A percentile compares a stretch with the other conserved stretches of the same genome.
Evolutionary conservation across 305 asterid species (phyloP).

Genomic region (Stenogyne calaminthoides): DNA sequence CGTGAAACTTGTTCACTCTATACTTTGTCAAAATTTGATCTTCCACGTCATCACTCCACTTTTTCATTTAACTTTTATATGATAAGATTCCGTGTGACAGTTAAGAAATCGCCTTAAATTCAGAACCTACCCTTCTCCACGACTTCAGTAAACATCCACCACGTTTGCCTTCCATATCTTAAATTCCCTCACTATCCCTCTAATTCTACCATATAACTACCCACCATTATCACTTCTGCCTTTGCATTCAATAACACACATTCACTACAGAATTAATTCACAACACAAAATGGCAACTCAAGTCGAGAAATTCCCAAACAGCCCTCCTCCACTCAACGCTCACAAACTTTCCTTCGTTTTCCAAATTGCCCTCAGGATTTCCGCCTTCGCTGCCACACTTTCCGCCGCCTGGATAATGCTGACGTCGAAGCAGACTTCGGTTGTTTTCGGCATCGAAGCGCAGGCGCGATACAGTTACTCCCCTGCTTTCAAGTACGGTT

Average conservation of each 20-base stretch:
- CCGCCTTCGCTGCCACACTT: conserved; percentile 37
- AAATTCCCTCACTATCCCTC: background rate
- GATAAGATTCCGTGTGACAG: too few relatives aligned
- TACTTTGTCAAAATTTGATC: too few relatives aligned
- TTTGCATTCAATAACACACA: too few relatives aligned
- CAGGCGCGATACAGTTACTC: conserved; percentile 50
- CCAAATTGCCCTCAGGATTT: conserved; percentile 44
- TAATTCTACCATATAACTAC: conserved; percentile 28
- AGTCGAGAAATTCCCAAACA: background rate
- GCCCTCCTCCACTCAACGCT: too few relatives aligned
- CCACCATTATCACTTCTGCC: conserved; percentile 22
- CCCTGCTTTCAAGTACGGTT: conserved; percentile 45
- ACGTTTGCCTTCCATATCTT: background rate
- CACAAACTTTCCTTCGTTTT: conserved; percentile 29
- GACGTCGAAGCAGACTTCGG: conserved; percentile 39
- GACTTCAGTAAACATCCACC: background rate
- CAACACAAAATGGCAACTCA: conserved; percentile 20
- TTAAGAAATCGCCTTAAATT: conserved; percentile 28
- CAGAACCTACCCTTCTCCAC: conserved; percentile 28
- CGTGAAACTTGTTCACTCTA: too few relatives aligned
- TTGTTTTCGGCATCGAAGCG: conserved; percentile 37
- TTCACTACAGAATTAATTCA: background rate
- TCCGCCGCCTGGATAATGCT: conserved; percentile 46
- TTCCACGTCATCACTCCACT: too few relatives aligned
- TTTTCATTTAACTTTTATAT: too few relatives aligned